Base-by-base conservation (phyloP, 2,329 filamentous ascomycete genomes). In the Elsinoe arachidis region DNA sequence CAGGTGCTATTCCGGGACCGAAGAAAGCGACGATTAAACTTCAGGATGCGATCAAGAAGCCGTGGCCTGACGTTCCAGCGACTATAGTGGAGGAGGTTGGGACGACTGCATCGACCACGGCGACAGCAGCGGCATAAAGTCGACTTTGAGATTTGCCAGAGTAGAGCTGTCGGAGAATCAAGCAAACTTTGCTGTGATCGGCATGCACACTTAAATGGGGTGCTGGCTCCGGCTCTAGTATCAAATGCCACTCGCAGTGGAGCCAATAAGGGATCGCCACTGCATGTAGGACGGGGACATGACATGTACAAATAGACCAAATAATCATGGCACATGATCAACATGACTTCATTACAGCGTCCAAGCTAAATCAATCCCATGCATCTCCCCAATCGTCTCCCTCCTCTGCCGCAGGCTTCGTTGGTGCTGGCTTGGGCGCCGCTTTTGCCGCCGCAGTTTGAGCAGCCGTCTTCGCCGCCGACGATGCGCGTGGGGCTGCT, bases 31-130 rank as follows among this genome's bases (percentile, higher is more conserved):
- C 91, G 58, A 87, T 99, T 60, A 84, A 85, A 74, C 78, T 99
- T 57, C 87, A 95, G 70, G 93, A 99, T 73, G 88, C 93, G 12
- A 81, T 93, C 71, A 95, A 95, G 80, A 93, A 95, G 77, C 80
- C 83, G 21, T 87, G 83, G 84, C 84, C 84, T 2, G 71, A 79
- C 49, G 71, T 81, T 26, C 35, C 56, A 34, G 46, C 53, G n/a
- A 37, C 54, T 19, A 37, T 54, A 37, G 17, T 51, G n/a, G 43
- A 57, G 44, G 44, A 41, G 26, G 49, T 26, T 6, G 17, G 11
- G 10, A 9, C 54, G 11, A 10, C 39, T 15, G 15, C 23, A 14
- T 2, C 23, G n/a, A 5, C 37, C 12, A 21, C 41, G 5, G 39
- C 30, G 19, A 37, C 54, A 14, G 54, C 54, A 5, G 21, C 39